Base-by-base conservation (phyloP, 1,284 basidiomycete genomes). In the Cryptococcus neoformans region DNA sequence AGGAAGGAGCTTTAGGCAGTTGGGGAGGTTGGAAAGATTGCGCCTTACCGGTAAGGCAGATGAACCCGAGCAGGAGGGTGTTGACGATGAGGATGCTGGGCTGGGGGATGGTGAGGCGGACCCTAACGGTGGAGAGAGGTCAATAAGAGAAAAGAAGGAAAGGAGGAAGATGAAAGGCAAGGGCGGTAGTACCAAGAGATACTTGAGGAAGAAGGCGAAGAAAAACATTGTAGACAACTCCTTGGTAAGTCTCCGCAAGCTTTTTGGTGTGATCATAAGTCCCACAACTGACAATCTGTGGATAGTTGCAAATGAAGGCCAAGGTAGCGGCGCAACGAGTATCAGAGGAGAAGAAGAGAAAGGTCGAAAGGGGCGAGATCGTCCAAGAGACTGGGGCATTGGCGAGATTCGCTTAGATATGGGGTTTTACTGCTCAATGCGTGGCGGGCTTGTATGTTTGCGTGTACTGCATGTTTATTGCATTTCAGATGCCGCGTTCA, bases 151-250 rank as follows among this genome's bases (percentile, higher is more conserved):
- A 40, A 54, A 59, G 39, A 58, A 58, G 52, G 55, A 55, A 17
- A 59, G 59, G 56, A 53, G 53, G 34, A 62, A 56, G 49, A 62
- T 59, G 59, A 64, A 58, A 51, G 57, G 61, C 17, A 59, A 57
- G 44, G 85, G 85, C 41, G 91, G 89, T 80, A 89, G 85, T 72
- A 76, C 90, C 73, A 94, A 92, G 76, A 81, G 90, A 80, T 87
- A 70, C 67, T 75, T 95, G 57, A 83, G 88, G 64, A 92, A 92
- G 79, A 75, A 75, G 63, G 88, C 92, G 76, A 85, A 90, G 72
- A 92, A 93, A 81, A 95, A 96, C 68, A 89, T 96, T 55, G 84
- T 96, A 62, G 92, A 95, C 74, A 89, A 90, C 34, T 83, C 85
- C 49, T 84, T 88, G 55, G 91, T 94, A 67, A 68, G 87, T 82